These are phyloP conservation scores for Psilocybe mexicana DNA, from an alignment of 1,284 basidiomycete species.

Conservation along the genomic window DNA sequence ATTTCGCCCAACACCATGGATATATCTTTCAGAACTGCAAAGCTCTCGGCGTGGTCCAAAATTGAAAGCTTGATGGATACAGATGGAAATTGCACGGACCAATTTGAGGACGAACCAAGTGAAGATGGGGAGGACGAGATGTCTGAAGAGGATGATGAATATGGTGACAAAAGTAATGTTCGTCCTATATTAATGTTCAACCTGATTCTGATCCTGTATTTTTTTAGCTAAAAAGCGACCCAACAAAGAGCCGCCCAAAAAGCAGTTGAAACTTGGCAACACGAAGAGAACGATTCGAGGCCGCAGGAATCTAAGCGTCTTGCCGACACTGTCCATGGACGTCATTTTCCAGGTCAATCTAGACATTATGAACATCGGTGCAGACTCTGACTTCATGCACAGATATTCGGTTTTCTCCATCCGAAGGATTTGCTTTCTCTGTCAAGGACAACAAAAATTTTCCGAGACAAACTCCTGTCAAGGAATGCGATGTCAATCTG, in stretches of 20 bases:
- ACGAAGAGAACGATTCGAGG: background rate
- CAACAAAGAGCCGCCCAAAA: background rate
- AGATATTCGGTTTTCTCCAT: constrained; percentile 29
- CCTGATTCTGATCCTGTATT: no score
- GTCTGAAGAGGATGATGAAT: background rate
- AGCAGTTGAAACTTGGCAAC: no score
- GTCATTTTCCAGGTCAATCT: constrained; percentile 16
- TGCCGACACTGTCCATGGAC: constrained; percentile 20
- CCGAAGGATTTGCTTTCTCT: constrained; percentile 34
- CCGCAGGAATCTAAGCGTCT: constrained; percentile 9
- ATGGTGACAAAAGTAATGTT: background rate
- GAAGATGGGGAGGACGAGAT: no score
- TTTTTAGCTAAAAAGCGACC: background rate
- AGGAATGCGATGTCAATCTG: constrained; percentile 26
- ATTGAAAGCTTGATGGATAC: no score
- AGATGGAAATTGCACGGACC: no score
- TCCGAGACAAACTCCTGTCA: constrained; percentile 28
- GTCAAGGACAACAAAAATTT: constrained; percentile 28
- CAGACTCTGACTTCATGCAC: background rate
- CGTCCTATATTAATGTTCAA: no score
- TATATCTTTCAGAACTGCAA: no score
- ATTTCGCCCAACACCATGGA: no score
- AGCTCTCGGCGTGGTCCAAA: no score
- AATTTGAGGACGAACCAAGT: background rate
- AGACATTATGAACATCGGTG: background rate